Conservation (phyloP, 192 early-diverging fungal genomes). For the Entomortierella chlamydospora region DNA sequence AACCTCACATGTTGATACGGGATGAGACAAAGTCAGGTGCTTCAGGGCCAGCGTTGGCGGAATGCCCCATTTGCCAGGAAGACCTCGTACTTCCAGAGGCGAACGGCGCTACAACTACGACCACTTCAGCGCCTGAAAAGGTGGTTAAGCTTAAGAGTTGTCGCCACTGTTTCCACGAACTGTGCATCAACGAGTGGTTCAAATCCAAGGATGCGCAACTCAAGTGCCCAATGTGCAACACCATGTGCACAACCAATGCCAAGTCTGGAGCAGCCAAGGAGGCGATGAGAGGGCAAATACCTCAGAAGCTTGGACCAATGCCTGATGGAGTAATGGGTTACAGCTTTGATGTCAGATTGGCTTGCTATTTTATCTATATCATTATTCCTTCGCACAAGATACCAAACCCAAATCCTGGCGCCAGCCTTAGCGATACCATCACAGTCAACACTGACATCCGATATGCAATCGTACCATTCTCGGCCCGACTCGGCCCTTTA, state of each 20-base stretch:
- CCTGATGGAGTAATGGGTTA: constrained; percentile 54
- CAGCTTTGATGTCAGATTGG: constrained; percentile 43
- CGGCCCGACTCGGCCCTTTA: constrained; percentile 45
- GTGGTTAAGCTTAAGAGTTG: constrained; percentile 45
- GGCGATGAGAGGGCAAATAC: constrained; percentile 3
- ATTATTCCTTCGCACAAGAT: constrained; percentile 29
- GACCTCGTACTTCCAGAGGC: background rate
- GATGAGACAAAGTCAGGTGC: constrained; percentile 1
- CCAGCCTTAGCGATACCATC: background rate
- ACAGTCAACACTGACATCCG: constrained; percentile 26
- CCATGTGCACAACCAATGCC: constrained; percentile 19
- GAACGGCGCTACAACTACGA: background rate
- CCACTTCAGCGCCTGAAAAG: constrained; percentile 1
- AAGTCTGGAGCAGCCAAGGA: constrained; percentile 11
- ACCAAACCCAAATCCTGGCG: background rate
- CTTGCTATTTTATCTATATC: constrained; percentile 52
- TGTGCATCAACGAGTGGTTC: constrained; percentile 37
- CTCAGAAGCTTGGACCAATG: constrained; percentile 44
- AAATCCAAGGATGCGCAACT: constrained; percentile 24
- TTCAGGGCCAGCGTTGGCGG: background rate
- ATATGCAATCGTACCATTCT: constrained; percentile 38
- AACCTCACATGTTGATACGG: constrained; percentile 25
- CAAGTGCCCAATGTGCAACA: constrained; percentile 48
- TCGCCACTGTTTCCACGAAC: constrained; percentile 39
- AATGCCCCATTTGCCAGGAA: constrained; percentile 46